A percentile compares a stretch with the other conserved stretches of the same genome.
phyloP scores from a whole-genome alignment of 2,329 filamentous ascomycete genomes.

The Coniochaeta sp. region DNA sequence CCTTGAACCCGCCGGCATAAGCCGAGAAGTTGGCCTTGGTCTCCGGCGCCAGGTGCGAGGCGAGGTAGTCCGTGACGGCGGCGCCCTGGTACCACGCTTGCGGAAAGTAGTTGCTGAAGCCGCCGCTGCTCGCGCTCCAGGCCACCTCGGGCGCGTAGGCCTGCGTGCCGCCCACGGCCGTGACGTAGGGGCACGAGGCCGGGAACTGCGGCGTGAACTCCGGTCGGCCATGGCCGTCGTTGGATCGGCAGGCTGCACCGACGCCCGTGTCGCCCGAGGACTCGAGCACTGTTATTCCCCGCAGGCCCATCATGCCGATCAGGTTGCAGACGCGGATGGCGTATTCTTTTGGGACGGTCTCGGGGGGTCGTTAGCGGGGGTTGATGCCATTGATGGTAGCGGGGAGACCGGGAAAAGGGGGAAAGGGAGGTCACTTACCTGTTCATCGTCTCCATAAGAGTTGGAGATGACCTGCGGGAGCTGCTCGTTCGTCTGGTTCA shows the following conservation, averaged over 20 bases:
- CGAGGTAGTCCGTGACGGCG: constrained; percentile 34
- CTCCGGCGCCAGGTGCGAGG: constrained; percentile 36
- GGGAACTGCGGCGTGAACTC: constrained; percentile 57
- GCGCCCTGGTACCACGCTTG: constrained; percentile 34
- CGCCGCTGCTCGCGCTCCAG: constrained; percentile 36
- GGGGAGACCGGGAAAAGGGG: neutral
- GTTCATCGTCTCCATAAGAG: constrained; percentile 64
- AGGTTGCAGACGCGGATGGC: constrained; percentile 50
- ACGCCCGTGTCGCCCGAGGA: constrained; percentile 52
- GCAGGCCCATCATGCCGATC: constrained; percentile 55
- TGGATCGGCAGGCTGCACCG: constrained; percentile 46
- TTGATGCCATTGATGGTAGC: no score
- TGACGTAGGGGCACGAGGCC: constrained; percentile 59
- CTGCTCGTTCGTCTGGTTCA: constrained; percentile 39
- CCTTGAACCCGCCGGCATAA: constrained; percentile 19
- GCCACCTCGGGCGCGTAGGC: constrained; percentile 25
- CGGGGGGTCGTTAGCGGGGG: neutral
- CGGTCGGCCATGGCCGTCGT: constrained; percentile 43
- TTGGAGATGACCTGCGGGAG: constrained; percentile 55
- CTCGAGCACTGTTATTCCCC: constrained; percentile 56
- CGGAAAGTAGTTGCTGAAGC: constrained; percentile 42
- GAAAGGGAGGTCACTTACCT: constrained; percentile 16
- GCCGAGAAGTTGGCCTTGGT: constrained; percentile 10
- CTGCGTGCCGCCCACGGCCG: constrained; percentile 53
- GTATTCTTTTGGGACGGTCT: constrained; percentile 50